These are phyloP conservation scores for Spizellomyces punctatus DNA, from an alignment of 192 early-diverging fungal species.

Conservation along the genomic window DNA sequence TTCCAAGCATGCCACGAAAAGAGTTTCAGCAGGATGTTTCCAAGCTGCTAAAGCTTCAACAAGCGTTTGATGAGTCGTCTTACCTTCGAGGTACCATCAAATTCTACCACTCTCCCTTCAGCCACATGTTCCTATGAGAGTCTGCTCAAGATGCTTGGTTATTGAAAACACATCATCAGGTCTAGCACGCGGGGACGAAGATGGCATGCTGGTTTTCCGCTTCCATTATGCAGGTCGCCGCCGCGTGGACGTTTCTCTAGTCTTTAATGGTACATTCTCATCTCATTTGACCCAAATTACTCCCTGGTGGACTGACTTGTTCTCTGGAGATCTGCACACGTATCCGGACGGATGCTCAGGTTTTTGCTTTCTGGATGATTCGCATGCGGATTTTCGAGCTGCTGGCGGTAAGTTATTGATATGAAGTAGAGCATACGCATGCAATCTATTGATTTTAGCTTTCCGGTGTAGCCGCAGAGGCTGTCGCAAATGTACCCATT, in stretches of 20 bases:
- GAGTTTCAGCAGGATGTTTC: neutral
- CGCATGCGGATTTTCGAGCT: neutral
- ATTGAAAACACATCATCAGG: too few species aligned
- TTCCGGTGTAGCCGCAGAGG: neutral
- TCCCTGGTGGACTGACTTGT: neutral
- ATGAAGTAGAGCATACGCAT: neutral
- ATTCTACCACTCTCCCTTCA: too few species aligned
- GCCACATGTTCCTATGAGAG: too few species aligned
- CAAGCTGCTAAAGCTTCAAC: neutral
- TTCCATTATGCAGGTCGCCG: neutral
- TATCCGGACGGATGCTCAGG: neutral
- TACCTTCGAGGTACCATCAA: too few species aligned
- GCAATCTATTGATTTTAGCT: neutral
- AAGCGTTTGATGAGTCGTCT: too few species aligned
- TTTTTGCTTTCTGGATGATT: neutral
- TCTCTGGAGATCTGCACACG: neutral
- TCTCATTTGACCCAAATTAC: neutral
- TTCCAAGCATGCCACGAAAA: neutral
- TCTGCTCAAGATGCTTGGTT: too few species aligned
- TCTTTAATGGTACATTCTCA: neutral
- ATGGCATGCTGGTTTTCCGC: conserved; percentile 1
- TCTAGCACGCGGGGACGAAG: neutral
- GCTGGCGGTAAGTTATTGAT: neutral
- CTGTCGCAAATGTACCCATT: neutral
- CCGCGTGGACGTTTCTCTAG: neutral